These are phyloP conservation scores for Porogramme epimiltina DNA, from an alignment of 1,284 basidiomycete genomes.

Conservation along the genomic window DNA sequence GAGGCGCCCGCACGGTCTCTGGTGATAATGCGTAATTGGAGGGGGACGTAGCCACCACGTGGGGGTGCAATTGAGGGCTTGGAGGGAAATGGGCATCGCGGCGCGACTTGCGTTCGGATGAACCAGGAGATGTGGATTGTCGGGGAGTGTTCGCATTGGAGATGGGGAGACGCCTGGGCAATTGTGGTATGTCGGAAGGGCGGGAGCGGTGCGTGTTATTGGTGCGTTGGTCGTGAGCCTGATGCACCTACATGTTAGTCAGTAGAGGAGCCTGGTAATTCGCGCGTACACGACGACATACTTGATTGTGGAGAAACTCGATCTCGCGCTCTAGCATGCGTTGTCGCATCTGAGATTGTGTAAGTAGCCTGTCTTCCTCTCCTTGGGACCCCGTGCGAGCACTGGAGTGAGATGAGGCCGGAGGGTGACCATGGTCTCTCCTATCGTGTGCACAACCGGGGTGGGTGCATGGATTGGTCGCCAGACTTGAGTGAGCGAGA, in stretches of 20 bases:
- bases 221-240: background rate
- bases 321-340: conserved; percentile 18
- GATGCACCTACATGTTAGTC: background rate
- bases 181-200: background rate
- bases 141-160: no score
- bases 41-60: conserved; percentile 2
- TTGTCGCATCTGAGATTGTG: conserved; percentile 6
- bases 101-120: no score
- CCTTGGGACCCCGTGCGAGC: background rate
- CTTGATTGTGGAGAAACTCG: conserved; percentile 7
- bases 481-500: background rate
- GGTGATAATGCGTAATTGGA: conserved; percentile 11
- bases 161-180: no score
- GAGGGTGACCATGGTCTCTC: background rate
- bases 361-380: background rate
- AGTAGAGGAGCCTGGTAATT: background rate
- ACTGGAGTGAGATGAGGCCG: background rate
- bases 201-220: no score
- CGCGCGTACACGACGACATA: background rate
- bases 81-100: background rate
- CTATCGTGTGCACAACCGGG: background rate
- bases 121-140: no score
- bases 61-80: conserved; percentile 11
- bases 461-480: background rate
- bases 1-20: background rate